Evolutionary conservation across 148 eudicot genomes (phyloP), one percentile per base, ranked within the genome.

Genomic region (Cornus florida): DNA sequence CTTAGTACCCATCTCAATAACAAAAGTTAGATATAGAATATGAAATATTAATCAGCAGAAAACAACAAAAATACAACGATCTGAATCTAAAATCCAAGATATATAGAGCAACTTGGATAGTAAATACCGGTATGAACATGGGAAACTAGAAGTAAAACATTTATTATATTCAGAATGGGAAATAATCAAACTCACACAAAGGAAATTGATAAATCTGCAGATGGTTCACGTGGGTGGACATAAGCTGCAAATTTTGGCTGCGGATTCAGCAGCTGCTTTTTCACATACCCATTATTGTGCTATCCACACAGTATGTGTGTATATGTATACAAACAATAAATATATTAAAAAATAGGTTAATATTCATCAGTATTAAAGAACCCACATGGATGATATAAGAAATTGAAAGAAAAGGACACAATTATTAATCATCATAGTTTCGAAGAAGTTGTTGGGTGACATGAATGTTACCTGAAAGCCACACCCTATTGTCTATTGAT

Each of bases 401-500:
- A 53, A 46, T n/a, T 0, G 0, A 14, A 2, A 0, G 62, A 50
- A 28, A 73, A 65, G 17, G 50, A 74, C 12, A 50, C 50, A 11
- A 72, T 32, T 22, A 3, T 32, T 12, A 46, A 71, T 24, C 24
- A 16, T 28, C 46, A 24, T 19, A 71, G 12, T 19, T n/a, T 23
- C 32, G 24, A 24, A 76, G 1, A 43, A 43, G 9, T 43, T 6
- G 48, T 43, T 43, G 19, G 62, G 10, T 32, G 78, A 43, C 22
- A 75, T 22, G 35, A 19, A 66, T 60, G 7, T 67, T 46, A 76
- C 71, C 76, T 16, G 75, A 60, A 78, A 64, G n/a, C 28, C 81
- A 75, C 24, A 35, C n/a, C 50, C 28, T 28, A 28, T 28, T 28
- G 28, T 28, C 28, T 22, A 20, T 38, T 60, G 76, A 24, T 78